phyloP scores from a whole-genome alignment of 2,329 filamentous ascomycete genomes.

The Pseudogymnoascus sp. region DNA sequence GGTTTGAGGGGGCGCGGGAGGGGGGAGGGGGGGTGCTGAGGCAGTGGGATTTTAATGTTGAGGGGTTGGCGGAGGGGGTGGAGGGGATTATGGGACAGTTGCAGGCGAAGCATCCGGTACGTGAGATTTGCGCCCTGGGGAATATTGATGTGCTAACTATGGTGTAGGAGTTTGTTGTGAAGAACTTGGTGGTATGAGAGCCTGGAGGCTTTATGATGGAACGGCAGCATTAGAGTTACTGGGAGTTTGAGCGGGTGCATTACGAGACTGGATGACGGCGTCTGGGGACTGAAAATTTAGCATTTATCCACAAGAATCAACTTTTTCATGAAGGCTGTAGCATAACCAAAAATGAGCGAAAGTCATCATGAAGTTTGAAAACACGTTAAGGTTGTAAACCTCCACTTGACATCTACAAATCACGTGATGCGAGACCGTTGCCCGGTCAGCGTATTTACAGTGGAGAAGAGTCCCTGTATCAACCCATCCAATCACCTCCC shows the following conservation, averaged over 20 bases:
- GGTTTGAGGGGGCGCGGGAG: slow-evolving; percentile 70
- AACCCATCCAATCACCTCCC: not conserved
- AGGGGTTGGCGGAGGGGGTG: slow-evolving; percentile 78
- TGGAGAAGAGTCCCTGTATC: not conserved
- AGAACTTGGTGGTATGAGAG: slow-evolving; percentile 38
- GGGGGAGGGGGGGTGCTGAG: slow-evolving; percentile 63
- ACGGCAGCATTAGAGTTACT: not conserved
- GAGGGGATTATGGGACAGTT: slow-evolving; percentile 77
- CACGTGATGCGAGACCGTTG: not conserved
- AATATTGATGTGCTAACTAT: slow-evolving; percentile 13
- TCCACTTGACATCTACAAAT: not conserved
- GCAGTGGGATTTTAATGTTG: slow-evolving; percentile 83
- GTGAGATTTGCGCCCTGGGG: slow-evolving; percentile 20
- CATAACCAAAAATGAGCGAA: not conserved
- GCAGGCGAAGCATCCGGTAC: slow-evolving; percentile 69
- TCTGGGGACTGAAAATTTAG: not conserved
- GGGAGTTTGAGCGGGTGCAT: slow-evolving; percentile 4
- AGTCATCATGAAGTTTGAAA: not conserved
- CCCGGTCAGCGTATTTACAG: not conserved
- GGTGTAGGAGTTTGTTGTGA: slow-evolving; percentile 46
- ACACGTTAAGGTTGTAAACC: not conserved
- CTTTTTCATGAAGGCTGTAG: not conserved
- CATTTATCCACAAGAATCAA: not conserved
- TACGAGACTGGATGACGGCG: not conserved
- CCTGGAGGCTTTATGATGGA: slow-evolving; percentile 4